Evolutionary conservation across 495 filamentous ascomycete genomes (phyloP), one percentile per base, ranked within the genome.

Genomic region (Lophiotrema nucula): DNA sequence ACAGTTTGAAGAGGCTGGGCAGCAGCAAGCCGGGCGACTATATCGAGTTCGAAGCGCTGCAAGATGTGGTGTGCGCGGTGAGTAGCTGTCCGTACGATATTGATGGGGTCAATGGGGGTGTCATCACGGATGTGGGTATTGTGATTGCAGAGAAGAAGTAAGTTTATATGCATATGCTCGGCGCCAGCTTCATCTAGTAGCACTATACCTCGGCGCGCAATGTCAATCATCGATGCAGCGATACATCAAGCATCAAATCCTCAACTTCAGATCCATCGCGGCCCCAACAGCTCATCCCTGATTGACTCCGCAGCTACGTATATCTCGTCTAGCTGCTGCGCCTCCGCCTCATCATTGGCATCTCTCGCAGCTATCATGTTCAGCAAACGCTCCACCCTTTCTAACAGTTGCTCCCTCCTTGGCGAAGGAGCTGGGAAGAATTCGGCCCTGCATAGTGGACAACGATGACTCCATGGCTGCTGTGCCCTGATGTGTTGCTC

Each of bases 61-160:
- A 63, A 54, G 70, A 74, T 58, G 59, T 55, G 13, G 58, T 74
- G n/a, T 60, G 60, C 26, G 72, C 63, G 31, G 70, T 70, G 6
- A 71, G 68, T 42, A 64, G 70, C 43, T 74, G 72, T 59, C 72
- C 72, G 28, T 74, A 74, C 59, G 72, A 74, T 46, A 26, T 71
- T 41, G 66, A 69, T 26, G 72, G 72, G 2, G 69, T 74, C 46
- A 73, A 73, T 56, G 72, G 72, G 0, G 72, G 72, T 4, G 64
- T 60, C 37, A 60, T 69, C 28, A 74, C 72, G 15, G 72, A 74
- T 58, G 47, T 74, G 1, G 69, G 64, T 6, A 53, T 74, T 39
- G 68, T 71, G 21, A 72, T 68, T 41, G 27, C 33, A 18, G 15
- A 52, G 33, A 52, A 41, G 48, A 52, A 49, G 23, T 33, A 51